These are phyloP conservation scores for Pinus albicaulis DNA, from an alignment of 75 land plant genomes.

Conservation along the genomic window DNA sequence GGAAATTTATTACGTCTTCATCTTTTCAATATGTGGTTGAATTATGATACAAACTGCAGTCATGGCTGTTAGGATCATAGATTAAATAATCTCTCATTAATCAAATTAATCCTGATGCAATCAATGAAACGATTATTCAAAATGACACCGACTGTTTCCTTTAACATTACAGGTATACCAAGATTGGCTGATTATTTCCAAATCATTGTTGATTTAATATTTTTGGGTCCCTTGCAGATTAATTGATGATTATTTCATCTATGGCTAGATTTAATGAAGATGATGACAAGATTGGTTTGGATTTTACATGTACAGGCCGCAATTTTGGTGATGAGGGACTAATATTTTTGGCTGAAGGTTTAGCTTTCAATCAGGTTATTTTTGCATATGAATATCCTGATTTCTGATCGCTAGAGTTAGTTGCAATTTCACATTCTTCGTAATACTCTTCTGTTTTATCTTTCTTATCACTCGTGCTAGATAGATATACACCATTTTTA, in stretches of 20 bases:
- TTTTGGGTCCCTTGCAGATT: background rate
- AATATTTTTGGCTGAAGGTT: slow-evolving; percentile 83
- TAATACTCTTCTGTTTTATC: background rate
- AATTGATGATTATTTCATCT: too few relatives aligned
- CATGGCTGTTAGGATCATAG: too few relatives aligned
- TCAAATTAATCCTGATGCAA: background rate
- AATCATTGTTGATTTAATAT: background rate
- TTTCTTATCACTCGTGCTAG: background rate
- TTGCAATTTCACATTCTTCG: background rate
- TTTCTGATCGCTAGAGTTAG: slow-evolving; percentile 2
- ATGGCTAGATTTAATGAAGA: background rate
- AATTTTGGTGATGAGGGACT: slow-evolving; percentile 98
- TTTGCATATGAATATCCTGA: background rate
- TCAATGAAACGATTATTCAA: too few relatives aligned
- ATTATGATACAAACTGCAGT: too few relatives aligned
- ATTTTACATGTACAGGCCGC: slow-evolving; percentile 44
- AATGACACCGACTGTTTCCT: too few relatives aligned
- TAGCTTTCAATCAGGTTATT: slow-evolving; percentile 86
- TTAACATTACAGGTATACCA: too few relatives aligned
- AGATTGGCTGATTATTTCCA: background rate
- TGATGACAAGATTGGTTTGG: background rate
- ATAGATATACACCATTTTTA: background rate
- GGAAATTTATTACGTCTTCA: background rate
- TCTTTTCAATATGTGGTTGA: too few relatives aligned
- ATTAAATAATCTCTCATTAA: background rate